Conservation (phyloP, 179 eudicot genomes). For the Silene noctiflora region DNA sequence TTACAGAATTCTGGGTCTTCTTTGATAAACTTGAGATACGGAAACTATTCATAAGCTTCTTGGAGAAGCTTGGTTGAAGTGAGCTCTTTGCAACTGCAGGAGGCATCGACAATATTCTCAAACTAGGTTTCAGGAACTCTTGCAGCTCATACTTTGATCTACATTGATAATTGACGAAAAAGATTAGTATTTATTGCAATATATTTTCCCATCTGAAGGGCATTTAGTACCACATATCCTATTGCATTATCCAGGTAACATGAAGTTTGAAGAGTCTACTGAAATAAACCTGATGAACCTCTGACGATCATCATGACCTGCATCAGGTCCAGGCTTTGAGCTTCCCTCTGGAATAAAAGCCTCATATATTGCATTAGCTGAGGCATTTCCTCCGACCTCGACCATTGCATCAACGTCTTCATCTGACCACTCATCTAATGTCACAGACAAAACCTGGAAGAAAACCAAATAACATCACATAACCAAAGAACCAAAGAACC, state of each 20-base stretch:
- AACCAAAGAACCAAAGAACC: no score
- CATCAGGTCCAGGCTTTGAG: slow-evolving; percentile 72
- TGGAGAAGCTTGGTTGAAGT: slow-evolving; percentile 54
- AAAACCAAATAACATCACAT: no score
- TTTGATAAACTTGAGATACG: slow-evolving; percentile 51
- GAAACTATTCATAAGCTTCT: slow-evolving; percentile 25
- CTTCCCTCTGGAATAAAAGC: slow-evolving; percentile 77
- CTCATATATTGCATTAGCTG: slow-evolving; percentile 94
- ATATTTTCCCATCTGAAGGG: no score
- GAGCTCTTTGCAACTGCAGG: slow-evolving; percentile 28
- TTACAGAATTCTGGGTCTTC: slow-evolving; percentile 33
- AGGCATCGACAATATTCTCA: slow-evolving; percentile 58
- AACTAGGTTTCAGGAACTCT: slow-evolving; percentile 87
- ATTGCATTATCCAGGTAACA: no score
- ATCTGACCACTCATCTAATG: slow-evolving; percentile 93
- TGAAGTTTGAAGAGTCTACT: no score
- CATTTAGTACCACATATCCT: no score
- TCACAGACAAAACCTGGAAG: slow-evolving; percentile 81
- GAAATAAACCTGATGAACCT: slow-evolving; percentile 63
- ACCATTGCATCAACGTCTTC: slow-evolving; percentile 88
- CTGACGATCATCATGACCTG: slow-evolving; percentile 61
- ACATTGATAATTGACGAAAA: neutral
- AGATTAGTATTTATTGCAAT: no score
- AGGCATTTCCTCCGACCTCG: slow-evolving; percentile 95
- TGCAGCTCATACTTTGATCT: slow-evolving; percentile 95